These are phyloP conservation scores for Mucor velutinosus DNA, from an alignment of 371 early-diverging fungal species.

Conservation along the genomic window DNA sequence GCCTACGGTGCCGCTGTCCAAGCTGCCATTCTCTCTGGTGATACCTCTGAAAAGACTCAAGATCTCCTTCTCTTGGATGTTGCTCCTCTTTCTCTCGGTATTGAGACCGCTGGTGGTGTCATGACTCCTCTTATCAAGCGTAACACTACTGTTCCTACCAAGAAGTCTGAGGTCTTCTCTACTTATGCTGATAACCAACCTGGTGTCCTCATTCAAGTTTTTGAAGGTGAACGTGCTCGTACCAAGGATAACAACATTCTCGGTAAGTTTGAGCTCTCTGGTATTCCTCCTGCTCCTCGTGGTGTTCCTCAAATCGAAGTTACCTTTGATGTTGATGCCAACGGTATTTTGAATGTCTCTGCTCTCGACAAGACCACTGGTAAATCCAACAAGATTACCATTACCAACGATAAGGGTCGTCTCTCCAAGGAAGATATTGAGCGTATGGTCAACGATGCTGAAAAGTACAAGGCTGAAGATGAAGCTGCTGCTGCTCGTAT, in stretches of 20 bases:
- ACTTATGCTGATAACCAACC: conserved; percentile 69
- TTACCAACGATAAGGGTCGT: too few relatives aligned
- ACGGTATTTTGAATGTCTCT: too few relatives aligned
- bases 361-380: too few relatives aligned
- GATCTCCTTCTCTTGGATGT: conserved; percentile 87
- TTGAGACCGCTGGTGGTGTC: conserved; percentile 92
- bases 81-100: too few relatives aligned
- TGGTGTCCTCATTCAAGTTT: conserved; percentile 89
- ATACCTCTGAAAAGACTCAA: conserved; percentile 69
- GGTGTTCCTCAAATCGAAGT: conserved; percentile 93
- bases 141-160: conserved; percentile 92
- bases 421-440: conserved; percentile 90
- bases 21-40: conserved; percentile 85
- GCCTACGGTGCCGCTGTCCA: conserved; percentile 98
- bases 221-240: conserved; percentile 91
- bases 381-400: too few relatives aligned
- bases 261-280: conserved; percentile 88
- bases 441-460: conserved; percentile 88
- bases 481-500: conserved; percentile 80
- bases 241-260: conserved; percentile 93
- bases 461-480: conserved; percentile 88
- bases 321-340: too few relatives aligned
- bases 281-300: conserved; percentile 89
- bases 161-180: conserved; percentile 72
- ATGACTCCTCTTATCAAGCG: conserved; percentile 80